Conservation (phyloP, 1,284 basidiomycete species). For the Ustilago shanxiensis region DNA sequence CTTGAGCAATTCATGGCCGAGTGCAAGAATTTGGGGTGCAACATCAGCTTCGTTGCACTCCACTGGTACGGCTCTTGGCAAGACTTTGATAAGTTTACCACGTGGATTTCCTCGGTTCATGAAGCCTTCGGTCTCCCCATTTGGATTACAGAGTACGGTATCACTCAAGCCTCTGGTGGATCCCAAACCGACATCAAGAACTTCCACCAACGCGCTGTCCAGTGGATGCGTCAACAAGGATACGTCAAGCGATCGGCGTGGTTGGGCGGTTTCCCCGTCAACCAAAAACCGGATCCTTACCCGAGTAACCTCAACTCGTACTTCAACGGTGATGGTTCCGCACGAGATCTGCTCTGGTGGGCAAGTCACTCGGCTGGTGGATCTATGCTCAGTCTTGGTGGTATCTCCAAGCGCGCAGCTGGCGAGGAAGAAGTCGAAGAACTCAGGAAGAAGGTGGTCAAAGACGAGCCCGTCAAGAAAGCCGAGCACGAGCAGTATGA, state of each 20-base stretch:
- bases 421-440: neutral
- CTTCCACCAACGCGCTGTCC: conserved; percentile 53
- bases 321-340: conserved; percentile 53
- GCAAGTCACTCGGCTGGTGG: conserved; percentile 16
- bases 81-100: conserved; percentile 59
- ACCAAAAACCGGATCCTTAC: conserved; percentile 61
- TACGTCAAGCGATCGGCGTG: conserved; percentile 64
- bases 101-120: conserved; percentile 56
- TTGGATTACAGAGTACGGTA: conserved; percentile 69
- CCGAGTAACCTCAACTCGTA: conserved; percentile 58
- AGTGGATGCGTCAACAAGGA: conserved; percentile 49
- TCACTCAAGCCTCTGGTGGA: conserved; percentile 50
- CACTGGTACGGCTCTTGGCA: conserved; percentile 67
- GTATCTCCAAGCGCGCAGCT: conserved; percentile 21
- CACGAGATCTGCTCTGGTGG: conserved; percentile 40
- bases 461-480: conserved; percentile 22
- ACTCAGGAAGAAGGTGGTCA: neutral
- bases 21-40: conserved; percentile 55
- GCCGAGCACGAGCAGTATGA: conserved; percentile 33
- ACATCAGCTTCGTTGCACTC: conserved; percentile 62
- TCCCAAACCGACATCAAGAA: conserved; percentile 45
- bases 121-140: conserved; percentile 44
- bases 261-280: conserved; percentile 61
- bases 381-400: conserved; percentile 17
- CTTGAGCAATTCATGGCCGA: conserved; percentile 57